Base-by-base conservation (phyloP, 2,329 filamentous ascomycete species). In the Aspergillus bombycis region DNA sequence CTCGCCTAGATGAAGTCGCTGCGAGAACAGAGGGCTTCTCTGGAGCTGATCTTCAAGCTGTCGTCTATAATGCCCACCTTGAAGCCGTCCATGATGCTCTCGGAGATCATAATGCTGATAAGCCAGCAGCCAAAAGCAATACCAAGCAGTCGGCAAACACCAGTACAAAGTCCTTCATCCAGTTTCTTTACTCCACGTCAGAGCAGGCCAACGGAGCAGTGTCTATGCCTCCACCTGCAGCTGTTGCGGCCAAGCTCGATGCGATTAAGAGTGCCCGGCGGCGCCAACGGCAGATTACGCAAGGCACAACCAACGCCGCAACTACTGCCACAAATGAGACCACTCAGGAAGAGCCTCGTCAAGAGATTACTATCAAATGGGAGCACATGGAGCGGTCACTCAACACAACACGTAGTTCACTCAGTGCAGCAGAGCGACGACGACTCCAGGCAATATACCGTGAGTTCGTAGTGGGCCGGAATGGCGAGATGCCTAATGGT, bases 1-100 rank as follows among this genome's bases (percentile, higher is more conserved):
- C 84, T 60, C 85, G 84, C 9, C 78, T 96, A 34, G 81, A 80
- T n/a, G 91, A 94, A 65, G 87, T 99, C 28, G 94, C 93, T 0
- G 83, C 82, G 19, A 84, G 88, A 19, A 98, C 94, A 0, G 91
- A 95, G 63, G 95, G 95, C 11, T 97, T 96, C 77, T 95, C 92
- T 0, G 95, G 95, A 14, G 95, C 95, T 1, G 95, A 99, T 79
- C 83, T 99, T 4, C 95, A 99, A 77, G 95, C 94, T 0, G 86
- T 99, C 8, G 89, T 98, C 50, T 97, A 96, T 72, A 99, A 99
- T 70, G 94, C 95, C 0, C 95, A 99, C 76, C 85, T 99, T 7
- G 94, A 98, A 80, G 95, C 95, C 32, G 97, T 99, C 67, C 95
- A 99, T 75, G 94, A 97, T 69, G 89, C 96, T 2, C 86, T 99